A percentile compares a stretch with the other conserved stretches of the same genome.
Conservation (phyloP, 1,284 basidiomycete genomes). For the Takashimella koratensis region DNA sequence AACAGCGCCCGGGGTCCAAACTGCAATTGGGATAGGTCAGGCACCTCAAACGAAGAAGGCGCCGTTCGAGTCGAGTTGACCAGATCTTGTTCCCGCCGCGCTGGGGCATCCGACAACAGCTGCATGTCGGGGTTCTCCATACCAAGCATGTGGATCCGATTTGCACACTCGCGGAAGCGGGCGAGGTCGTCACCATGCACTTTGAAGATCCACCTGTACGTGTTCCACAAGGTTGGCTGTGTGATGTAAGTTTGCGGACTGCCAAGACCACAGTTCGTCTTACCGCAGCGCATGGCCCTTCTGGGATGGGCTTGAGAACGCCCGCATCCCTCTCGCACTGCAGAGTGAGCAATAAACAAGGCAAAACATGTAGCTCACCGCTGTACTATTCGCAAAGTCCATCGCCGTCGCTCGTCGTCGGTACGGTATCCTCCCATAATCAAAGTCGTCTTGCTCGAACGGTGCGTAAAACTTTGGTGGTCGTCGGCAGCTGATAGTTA, state of each 20-base stretch:
- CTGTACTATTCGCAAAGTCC: conserved; percentile 31
- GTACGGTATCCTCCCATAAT: conserved; percentile 6
- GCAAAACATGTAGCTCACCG: conserved; percentile 10
- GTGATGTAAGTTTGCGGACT: conserved; percentile 3
- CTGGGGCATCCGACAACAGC: conserved; percentile 16
- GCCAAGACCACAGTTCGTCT: conserved; percentile 4
- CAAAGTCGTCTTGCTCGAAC: conserved; percentile 19
- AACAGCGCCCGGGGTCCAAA: conserved; percentile 41
- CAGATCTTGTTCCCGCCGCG: background rate
- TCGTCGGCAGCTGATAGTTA: conserved; percentile 35
- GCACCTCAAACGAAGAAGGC: conserved; percentile 5
- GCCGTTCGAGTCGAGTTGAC: conserved; percentile 3
- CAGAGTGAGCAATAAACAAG: conserved; percentile 1
- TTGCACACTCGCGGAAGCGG: conserved; percentile 17
- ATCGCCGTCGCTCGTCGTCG: conserved; percentile 39
- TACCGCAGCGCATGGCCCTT: conserved; percentile 33
- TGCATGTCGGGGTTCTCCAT: conserved; percentile 30
- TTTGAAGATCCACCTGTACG: conserved; percentile 35
- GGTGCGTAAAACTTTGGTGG: conserved; percentile 38
- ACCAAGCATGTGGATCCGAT: conserved; percentile 23
- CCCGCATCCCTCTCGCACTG: conserved; percentile 35
- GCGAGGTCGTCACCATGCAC: conserved; percentile 13
- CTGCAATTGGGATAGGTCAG: conserved; percentile 19
- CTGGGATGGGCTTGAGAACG: conserved; percentile 31
- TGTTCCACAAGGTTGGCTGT: conserved; percentile 41